Percentiles rank a stretch among this genome's conserved stretches.
phyloP scores from a whole-genome alignment of 2,329 filamentous ascomycete species.

The Fusarium chlamydosporum region DNA sequence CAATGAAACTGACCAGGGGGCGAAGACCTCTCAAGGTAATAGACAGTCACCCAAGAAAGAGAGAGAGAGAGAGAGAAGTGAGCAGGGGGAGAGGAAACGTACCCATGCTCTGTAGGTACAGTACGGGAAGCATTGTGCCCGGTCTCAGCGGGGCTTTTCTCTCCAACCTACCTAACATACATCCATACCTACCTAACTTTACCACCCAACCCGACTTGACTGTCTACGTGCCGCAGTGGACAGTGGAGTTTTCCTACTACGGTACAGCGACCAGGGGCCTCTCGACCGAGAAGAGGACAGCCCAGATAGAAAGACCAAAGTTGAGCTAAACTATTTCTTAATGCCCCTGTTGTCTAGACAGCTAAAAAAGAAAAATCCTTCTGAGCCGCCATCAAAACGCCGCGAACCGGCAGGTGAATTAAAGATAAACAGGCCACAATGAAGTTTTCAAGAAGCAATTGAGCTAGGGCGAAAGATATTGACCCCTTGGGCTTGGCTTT shows the following conservation, averaged over 20 bases:
- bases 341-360: slow-evolving; percentile 37
- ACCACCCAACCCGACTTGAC: slow-evolving; percentile 24
- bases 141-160: slow-evolving; percentile 39
- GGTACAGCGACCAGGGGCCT: slow-evolving; percentile 21
- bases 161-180: slow-evolving; percentile 22
- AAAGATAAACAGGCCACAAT: slow-evolving; percentile 1
- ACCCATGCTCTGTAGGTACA: background rate
- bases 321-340: background rate
- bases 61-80: slow-evolving; percentile 1
- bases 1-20: slow-evolving; percentile 37
- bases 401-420: slow-evolving; percentile 21
- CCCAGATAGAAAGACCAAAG: background rate
- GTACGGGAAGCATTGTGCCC: slow-evolving; percentile 37
- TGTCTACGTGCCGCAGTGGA: slow-evolving; percentile 2
- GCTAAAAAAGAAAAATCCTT: slow-evolving; percentile 29
- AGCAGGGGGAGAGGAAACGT: slow-evolving; percentile 7
- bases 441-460: slow-evolving; percentile 23
- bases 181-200: slow-evolving; percentile 20
- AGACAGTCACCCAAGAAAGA: background rate
- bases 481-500: slow-evolving; percentile 3
- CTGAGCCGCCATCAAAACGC: slow-evolving; percentile 34
- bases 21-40: slow-evolving; percentile 32
- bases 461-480: slow-evolving; percentile 5
- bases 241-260: slow-evolving; percentile 27
- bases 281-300: slow-evolving; percentile 22